Conservation (phyloP, 2,329 filamentous ascomycete genomes). For the Aphanocladium album region DNA sequence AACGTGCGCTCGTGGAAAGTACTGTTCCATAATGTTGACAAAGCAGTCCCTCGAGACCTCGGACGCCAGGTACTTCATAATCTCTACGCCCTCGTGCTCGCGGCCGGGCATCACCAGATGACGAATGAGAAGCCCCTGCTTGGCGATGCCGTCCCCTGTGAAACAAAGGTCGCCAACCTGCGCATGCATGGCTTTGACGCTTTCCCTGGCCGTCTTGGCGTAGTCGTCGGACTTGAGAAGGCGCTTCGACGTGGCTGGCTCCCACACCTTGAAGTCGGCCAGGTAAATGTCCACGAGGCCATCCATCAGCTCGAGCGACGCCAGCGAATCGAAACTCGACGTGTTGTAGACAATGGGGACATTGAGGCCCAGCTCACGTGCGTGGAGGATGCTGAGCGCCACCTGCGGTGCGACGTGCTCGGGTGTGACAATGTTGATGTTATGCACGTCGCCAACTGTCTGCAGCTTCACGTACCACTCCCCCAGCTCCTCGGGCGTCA, state of each 20-base stretch:
- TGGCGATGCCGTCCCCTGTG: conserved; percentile 74
- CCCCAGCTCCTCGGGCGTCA: conserved; percentile 72
- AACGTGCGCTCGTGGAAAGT: conserved; percentile 74
- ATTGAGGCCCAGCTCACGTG: conserved; percentile 61
- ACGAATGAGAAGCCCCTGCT: conserved; percentile 67
- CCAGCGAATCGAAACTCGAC: conserved; percentile 71
- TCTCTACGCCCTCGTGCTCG: conserved; percentile 66
- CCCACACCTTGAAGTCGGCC: conserved; percentile 86
- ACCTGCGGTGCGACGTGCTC: conserved; percentile 86
- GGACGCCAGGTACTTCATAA: conserved; percentile 70
- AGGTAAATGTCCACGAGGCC: conserved; percentile 81
- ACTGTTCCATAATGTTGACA: conserved; percentile 87
- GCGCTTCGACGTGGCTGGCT: conserved; percentile 57
- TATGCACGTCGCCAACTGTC: conserved; percentile 74
- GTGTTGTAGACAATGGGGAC: conserved; percentile 83
- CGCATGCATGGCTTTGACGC: conserved; percentile 71
- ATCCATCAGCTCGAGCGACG: conserved; percentile 67
- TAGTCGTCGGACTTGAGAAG: conserved; percentile 78
- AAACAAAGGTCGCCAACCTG: conserved; percentile 83
- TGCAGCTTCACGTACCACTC: conserved; percentile 83
- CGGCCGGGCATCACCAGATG: conserved; percentile 83
- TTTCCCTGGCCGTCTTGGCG: conserved; percentile 65
- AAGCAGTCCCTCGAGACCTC: conserved; percentile 72
- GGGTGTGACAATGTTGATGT: conserved; percentile 83
- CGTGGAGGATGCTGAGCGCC: conserved; percentile 68